Percentiles rank a stretch among this genome's conserved stretches.
Conservation (phyloP, 352 stramenopile species). For the Pythium periplocum region DNA sequence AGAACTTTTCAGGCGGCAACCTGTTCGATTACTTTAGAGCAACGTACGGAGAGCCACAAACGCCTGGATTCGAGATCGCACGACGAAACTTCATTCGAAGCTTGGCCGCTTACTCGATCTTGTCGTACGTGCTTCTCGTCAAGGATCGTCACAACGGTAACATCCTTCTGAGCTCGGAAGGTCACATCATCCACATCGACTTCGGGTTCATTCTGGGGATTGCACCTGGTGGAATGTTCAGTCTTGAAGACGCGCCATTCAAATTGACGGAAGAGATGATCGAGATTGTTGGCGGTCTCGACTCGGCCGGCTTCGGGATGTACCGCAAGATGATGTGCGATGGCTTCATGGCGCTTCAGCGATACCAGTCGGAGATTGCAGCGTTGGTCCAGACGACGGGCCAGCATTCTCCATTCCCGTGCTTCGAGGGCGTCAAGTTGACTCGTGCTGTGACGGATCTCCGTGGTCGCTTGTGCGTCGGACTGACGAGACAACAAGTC, state of each 20-base stretch:
- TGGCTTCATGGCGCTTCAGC: constrained; percentile 92
- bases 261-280: constrained; percentile 98
- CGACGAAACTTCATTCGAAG: constrained; percentile 93
- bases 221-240: constrained; percentile 96
- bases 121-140: constrained; percentile 96
- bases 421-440: constrained; percentile 78
- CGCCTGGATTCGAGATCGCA: constrained; percentile 50
- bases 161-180: constrained; percentile 95
- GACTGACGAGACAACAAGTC: constrained; percentile 57
- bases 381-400: constrained; percentile 95
- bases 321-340: constrained; percentile 92
- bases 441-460: constrained; percentile 60
- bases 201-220: constrained; percentile 99
- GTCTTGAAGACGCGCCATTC: constrained; percentile 97
- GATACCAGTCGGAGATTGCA: constrained; percentile 90
- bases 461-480: constrained; percentile 60
- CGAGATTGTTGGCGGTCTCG: constrained; percentile 92
- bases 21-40: constrained; percentile 90
- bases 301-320: constrained; percentile 80
- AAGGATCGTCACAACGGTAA: constrained; percentile 99
- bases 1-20: constrained; percentile 85
- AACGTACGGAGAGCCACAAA: constrained; percentile 38
- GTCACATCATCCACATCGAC: constrained; percentile 98
- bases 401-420: constrained; percentile 93
- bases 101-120: constrained; percentile 96